A percentile compares a stretch with the other conserved stretches of the same genome.
Conservation (phyloP, 495 filamentous ascomycete genomes). For the Trypethelium eluteriae region DNA sequence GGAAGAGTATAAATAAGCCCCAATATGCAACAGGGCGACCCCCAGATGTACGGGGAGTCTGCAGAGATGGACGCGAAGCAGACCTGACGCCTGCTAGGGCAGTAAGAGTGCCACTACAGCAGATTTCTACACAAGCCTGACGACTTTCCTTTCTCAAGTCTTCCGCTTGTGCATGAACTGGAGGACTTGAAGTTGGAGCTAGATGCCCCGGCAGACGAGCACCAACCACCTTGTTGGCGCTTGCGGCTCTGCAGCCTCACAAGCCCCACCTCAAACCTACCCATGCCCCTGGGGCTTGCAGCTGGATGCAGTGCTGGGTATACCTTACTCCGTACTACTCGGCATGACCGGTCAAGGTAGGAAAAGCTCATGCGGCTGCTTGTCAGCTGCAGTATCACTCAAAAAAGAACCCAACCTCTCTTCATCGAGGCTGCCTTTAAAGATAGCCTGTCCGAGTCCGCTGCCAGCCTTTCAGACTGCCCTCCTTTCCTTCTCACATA, state of each 20-base stretch:
- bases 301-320: not conserved
- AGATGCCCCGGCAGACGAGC: not conserved
- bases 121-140: too few relatives aligned
- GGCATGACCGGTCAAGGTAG: not conserved
- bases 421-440: not conserved
- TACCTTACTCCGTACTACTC: too few relatives aligned
- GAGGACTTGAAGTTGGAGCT: not conserved
- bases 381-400: not conserved
- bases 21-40: too few relatives aligned
- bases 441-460: not conserved
- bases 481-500: not conserved
- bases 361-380: not conserved
- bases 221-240: conserved; percentile 1
- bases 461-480: not conserved
- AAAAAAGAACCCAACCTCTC: not conserved
- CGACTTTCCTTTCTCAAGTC: too few relatives aligned
- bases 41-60: too few relatives aligned
- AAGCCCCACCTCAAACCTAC: not conserved
- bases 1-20: too few relatives aligned
- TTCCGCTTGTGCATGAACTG: not conserved
- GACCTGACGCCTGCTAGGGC: too few relatives aligned
- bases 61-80: too few relatives aligned
- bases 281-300: not conserved
- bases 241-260: conserved; percentile 2
- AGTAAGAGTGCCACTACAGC: too few relatives aligned